phyloP scores from a whole-genome alignment of 345 rosid genomes.

The Acer negundo region DNA sequence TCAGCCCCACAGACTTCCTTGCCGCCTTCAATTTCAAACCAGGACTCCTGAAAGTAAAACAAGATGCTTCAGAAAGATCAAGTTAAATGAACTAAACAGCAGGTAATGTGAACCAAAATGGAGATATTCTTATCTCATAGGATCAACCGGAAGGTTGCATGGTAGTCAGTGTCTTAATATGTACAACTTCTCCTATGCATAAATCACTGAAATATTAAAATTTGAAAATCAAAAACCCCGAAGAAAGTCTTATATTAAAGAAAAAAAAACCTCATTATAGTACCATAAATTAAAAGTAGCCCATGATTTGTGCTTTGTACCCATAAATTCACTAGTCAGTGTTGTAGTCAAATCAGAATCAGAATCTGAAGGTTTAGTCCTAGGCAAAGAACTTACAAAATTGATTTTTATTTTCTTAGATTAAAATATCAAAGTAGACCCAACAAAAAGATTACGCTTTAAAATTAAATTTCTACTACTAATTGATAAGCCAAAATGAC shows the following conservation, averaged over 20 bases:
- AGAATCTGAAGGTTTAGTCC: background rate
- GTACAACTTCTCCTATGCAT: slow-evolving; percentile 33
- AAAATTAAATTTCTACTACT: background rate
- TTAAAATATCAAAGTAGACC: background rate
- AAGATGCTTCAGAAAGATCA: slow-evolving; percentile 4
- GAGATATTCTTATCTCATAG: slow-evolving; percentile 41
- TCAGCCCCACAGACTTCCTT: slow-evolving; percentile 36
- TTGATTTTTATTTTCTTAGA: background rate
- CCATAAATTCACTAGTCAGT: background rate
- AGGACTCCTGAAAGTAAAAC: slow-evolving; percentile 36
- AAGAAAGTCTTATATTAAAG: background rate
- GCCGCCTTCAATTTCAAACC: slow-evolving; percentile 42
- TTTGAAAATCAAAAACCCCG: slow-evolving; percentile 15
- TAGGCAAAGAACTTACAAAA: background rate
- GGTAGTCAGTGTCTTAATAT: slow-evolving; percentile 36
- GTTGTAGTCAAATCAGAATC: background rate
- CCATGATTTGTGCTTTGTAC: background rate
- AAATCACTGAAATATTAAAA: slow-evolving; percentile 27
- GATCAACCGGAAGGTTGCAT: slow-evolving; percentile 35
- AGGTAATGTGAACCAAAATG: slow-evolving; percentile 17
- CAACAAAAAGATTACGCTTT: background rate
- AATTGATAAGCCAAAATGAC: background rate
- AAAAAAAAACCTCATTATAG: background rate
- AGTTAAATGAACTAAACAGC: background rate
- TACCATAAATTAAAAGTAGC: slow-evolving; percentile 3